Conservation (phyloP, 1,139 yeast species). For the Lipomyces yarrowii region DNA sequence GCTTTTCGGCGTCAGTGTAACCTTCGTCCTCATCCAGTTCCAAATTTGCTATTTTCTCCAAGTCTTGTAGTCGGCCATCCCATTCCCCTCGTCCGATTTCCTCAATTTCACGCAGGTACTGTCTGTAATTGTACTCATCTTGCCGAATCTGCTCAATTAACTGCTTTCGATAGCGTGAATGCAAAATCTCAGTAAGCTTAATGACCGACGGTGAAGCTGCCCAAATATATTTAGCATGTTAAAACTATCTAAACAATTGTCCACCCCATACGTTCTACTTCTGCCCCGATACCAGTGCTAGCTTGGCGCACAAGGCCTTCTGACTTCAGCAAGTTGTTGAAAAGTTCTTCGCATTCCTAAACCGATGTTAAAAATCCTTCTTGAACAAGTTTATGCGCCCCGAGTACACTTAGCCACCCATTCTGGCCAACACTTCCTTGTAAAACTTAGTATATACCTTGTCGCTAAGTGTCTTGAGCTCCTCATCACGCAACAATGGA, state of each 20-base stretch:
- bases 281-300: conserved; percentile 22
- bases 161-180: conserved; percentile 39
- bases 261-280: conserved; percentile 22
- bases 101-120: conserved; percentile 41
- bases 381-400: background rate
- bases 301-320: conserved; percentile 37
- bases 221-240: background rate
- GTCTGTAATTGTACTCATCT: conserved; percentile 42
- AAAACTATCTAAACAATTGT: background rate
- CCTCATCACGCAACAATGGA: conserved; percentile 38
- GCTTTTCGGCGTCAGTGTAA: conserved; percentile 3
- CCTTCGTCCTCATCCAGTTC: conserved; percentile 25
- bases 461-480: conserved; percentile 10
- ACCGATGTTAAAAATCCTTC: background rate
- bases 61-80: conserved; percentile 39
- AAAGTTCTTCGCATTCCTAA: conserved; percentile 38
- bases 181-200: conserved; percentile 40
- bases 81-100: conserved; percentile 44
- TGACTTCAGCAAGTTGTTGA: conserved; percentile 35
- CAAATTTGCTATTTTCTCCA: conserved; percentile 21
- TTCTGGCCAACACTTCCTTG: background rate
- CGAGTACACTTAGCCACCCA: background rate
- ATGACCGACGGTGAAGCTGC: conserved; percentile 39
- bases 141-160: conserved; percentile 39
- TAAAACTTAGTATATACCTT: conserved; percentile 7